Evolutionary conservation across 2,329 filamentous ascomycete species (phyloP), one percentile per base, ranked within the genome.

Genomic region (Sporothrix brunneoviolacea): DNA sequence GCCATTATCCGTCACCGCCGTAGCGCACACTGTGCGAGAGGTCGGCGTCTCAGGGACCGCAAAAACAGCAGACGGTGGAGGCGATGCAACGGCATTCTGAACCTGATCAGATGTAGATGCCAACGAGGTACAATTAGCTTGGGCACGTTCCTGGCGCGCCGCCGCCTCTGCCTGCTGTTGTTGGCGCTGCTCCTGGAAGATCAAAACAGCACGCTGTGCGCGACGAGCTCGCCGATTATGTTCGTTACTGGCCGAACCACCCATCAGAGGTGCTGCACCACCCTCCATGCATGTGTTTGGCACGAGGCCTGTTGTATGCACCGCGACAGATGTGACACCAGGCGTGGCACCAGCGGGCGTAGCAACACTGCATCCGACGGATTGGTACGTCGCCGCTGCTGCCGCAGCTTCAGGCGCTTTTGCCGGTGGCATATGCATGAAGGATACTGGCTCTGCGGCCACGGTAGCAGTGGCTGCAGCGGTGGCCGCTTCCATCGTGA

Each of bases 111-210:
- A 21, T 33, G 41, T 13, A 21, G 33, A n/a, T 15, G 32, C 47
- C 21, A 16, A n/a, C n/a, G n/a, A n/a, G n/a, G n/a, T n/a, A n/a
- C n/a, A n/a, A n/a, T 10, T 13, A 16, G 46, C 16, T 13, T 48
- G 42, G 16, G 10, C 48, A 48, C 38, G 52, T 19, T 53, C 39
- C 32, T 50, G 44, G 19, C 51, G 55, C 3, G 42, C 54, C 6
- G 43, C 52, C 5, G 36, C 54, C 16, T 54, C 55, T 12, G 46
- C 52, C 13, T 55, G 48, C 33, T 50, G 51, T 12, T 45, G 41
- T 32, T 54, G 49, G 8, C 50, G 42, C 40, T 56, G 54, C 21
- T 58, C 56, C 12, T 51, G 51, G 38, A 52, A 58, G 19, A 55
- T 53, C 28, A 51, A 16, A 16, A 45, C 46, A 13, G 56, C 56